These are phyloP conservation scores for Bathelium albidoporum DNA, from an alignment of 495 filamentous ascomycete genomes.

Conservation along the genomic window DNA sequence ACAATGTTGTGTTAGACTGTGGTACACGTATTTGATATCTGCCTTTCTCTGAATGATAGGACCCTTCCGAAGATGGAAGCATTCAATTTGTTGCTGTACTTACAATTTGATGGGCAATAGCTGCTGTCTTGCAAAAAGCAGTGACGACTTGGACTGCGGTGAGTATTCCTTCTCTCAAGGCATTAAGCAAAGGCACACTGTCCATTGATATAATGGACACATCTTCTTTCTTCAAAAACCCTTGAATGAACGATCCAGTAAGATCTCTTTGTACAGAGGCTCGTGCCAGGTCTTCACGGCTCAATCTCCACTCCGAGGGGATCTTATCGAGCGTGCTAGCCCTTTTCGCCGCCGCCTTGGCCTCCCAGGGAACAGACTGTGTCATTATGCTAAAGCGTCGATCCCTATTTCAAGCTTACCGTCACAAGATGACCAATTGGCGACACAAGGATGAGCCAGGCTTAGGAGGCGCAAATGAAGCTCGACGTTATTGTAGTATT, in stretches of 20 bases:
- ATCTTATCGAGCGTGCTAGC: neutral
- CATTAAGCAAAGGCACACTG: neutral
- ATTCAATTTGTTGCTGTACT: no score
- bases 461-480: no score
- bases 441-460: no score
- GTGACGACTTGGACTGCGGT: slow-evolving; percentile 44
- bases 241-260: neutral
- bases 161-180: slow-evolving; percentile 23
- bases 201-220: neutral
- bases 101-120: slow-evolving; percentile 28
- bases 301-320: neutral
- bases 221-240: neutral
- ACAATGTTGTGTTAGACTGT: no score
- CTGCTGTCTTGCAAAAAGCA: slow-evolving; percentile 50
- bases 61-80: no score
- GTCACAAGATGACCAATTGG: no score
- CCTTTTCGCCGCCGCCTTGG: neutral
- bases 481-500: no score
- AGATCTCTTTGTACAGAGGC: neutral
- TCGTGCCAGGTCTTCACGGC: neutral
- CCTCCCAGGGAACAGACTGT: neutral
- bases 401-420: no score
- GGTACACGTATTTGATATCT: no score
- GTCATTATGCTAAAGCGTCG: no score
- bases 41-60: no score